Conservation (phyloP, 805 yeast genomes). For the Pichia nanzhaoensis region DNA sequence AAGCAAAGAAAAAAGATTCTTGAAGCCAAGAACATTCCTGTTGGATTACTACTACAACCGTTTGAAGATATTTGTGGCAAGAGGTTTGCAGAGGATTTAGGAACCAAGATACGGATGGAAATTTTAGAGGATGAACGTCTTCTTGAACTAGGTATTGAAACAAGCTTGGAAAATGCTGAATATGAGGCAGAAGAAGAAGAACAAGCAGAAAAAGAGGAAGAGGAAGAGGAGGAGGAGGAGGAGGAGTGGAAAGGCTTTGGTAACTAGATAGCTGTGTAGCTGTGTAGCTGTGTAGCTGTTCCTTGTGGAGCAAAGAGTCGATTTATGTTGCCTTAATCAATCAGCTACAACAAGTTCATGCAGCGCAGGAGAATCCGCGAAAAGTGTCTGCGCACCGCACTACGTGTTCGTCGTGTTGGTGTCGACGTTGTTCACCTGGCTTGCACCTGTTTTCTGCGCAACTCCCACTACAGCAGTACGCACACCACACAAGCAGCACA, state of each 20-base stretch:
- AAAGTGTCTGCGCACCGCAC: background rate
- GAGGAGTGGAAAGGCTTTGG: constrained; percentile 20
- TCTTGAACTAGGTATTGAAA: constrained; percentile 52
- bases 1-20: constrained; percentile 18
- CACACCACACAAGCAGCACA: background rate
- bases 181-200: constrained; percentile 21
- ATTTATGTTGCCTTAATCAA: no score
- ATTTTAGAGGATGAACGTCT: constrained; percentile 60
- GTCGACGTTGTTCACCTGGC: no score
- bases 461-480: no score
- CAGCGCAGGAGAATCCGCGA: background rate
- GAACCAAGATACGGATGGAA: constrained; percentile 58
- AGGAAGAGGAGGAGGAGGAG: constrained; percentile 16
- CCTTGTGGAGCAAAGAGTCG: no score
- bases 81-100: constrained; percentile 54
- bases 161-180: constrained; percentile 17
- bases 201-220: constrained; percentile 28
- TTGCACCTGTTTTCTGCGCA: no score
- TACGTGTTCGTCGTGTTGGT: no score
- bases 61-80: constrained; percentile 44
- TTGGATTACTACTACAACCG: constrained; percentile 51
- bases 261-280: background rate
- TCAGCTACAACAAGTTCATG: no score
- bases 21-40: constrained; percentile 37
- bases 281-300: background rate